These are phyloP conservation scores for Lophiostoma macrostomum DNA, from an alignment of 495 filamentous ascomycete species.

Conservation along the genomic window DNA sequence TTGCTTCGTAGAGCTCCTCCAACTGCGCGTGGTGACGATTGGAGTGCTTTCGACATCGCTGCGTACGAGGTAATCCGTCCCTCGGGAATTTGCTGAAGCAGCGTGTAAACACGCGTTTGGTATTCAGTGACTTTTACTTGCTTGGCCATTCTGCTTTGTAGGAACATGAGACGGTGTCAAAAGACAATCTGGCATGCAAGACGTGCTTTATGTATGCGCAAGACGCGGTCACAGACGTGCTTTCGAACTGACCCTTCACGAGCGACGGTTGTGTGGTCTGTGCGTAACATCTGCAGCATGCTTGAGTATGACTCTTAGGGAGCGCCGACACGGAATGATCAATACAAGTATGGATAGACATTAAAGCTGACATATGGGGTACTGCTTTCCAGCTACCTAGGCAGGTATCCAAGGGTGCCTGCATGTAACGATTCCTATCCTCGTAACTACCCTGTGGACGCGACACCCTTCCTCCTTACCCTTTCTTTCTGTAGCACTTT, in stretches of 20 bases:
- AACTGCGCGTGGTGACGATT: slow-evolving; percentile 72
- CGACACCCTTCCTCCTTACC: no score
- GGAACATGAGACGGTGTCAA: neutral
- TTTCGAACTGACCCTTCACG: slow-evolving; percentile 23
- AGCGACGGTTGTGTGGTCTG: neutral
- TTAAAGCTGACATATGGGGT: no score
- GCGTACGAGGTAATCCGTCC: slow-evolving; percentile 74
- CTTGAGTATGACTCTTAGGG: no score
- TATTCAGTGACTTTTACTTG: slow-evolving; percentile 34
- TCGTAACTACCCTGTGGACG: no score
- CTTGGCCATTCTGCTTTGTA: slow-evolving; percentile 15
- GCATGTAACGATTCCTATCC: no score
- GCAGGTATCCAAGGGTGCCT: no score
- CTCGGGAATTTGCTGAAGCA: slow-evolving; percentile 66
- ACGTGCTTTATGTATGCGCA: neutral
- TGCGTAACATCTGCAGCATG: neutral
- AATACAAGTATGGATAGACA: no score
- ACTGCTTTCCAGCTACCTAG: no score
- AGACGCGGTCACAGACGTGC: slow-evolving; percentile 19
- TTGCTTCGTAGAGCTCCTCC: slow-evolving; percentile 69
- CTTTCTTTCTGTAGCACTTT: no score
- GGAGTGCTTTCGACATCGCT: slow-evolving; percentile 61
- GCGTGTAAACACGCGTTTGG: slow-evolving; percentile 54
- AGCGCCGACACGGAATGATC: no score
- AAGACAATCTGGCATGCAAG: neutral